Percentiles rank a stretch among this genome's conserved stretches.
Conservation (phyloP, 140 eudicot species). For the Bidens hawaiensis region DNA sequence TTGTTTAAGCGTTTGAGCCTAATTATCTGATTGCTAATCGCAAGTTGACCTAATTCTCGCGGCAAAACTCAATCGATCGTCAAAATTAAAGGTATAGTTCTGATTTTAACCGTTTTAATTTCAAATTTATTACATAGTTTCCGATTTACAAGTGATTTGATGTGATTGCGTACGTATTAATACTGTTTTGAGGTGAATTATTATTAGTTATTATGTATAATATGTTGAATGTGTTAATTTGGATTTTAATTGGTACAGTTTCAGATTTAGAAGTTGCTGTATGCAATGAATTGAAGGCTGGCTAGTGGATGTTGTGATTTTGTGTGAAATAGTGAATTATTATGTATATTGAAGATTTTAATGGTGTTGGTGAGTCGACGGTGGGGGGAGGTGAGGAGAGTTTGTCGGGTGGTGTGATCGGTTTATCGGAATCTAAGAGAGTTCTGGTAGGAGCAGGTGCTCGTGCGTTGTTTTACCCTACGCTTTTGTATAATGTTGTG, state of each 20-base stretch:
- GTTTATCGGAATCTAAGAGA: slow-evolving; percentile 40
- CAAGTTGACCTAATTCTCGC: background rate
- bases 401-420: slow-evolving; percentile 16
- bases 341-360: slow-evolving; percentile 51
- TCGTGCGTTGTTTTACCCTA: slow-evolving; percentile 62
- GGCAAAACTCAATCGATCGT: too few relatives aligned
- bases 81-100: too few relatives aligned
- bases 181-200: too few relatives aligned
- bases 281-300: background rate
- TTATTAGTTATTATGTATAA: too few relatives aligned
- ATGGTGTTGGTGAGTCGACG: slow-evolving; percentile 26
- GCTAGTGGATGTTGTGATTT: background rate
- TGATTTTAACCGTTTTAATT: too few relatives aligned
- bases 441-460: slow-evolving; percentile 72
- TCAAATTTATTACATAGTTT: too few relatives aligned
- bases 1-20: background rate
- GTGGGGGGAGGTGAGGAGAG: slow-evolving; percentile 21
- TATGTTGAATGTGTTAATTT: too few relatives aligned
- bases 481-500: slow-evolving; percentile 56
- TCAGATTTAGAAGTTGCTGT: background rate
- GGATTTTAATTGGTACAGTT: background rate
- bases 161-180: too few relatives aligned
- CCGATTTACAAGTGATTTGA: too few relatives aligned
- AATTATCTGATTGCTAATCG: background rate
- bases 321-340: background rate